Base-by-base conservation (phyloP, 2,329 filamentous ascomycete species). In the Hortaea sp. region DNA sequence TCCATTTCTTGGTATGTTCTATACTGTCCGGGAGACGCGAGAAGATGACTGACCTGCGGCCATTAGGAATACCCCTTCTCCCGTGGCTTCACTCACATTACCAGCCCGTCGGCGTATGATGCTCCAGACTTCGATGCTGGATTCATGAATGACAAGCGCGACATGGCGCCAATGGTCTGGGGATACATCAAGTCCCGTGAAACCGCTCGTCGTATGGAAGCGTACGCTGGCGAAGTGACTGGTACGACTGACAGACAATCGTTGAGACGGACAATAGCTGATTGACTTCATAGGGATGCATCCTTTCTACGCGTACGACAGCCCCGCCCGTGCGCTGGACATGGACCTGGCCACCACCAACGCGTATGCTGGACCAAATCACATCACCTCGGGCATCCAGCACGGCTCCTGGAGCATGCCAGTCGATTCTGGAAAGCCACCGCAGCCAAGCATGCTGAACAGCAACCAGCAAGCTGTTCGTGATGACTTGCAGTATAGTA, bases 111-210 rank as follows among this genome's bases (percentile, higher is more conserved):
- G 56, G 81, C 83, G 11, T 89, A 89, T 59, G 84, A 82, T 40
- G 69, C 72, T 10, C 84, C 84, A 0, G 85, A 88, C 68, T 88
- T 89, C 57, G 85, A 89, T 35, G 58, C 58, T 41, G 58, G 57
- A 29, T 89, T 88, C 71, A 88, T 89, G 84, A 89, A 86, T 57
- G 85, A 89, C 66, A 82, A 86, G 66, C 75, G 85, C 27, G 85
- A 89, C 59, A 88, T 89, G 84, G 84, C 81, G 1, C 84, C 85
- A 6, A 87, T 85, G 81, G 83, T 89, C 5, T 88, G 85, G 32
- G 32, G 32, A 4, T 88, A 88, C 66, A 85, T 88, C 71, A 88
- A 88, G 69, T 85, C 81, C 2, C 81, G 84, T 47, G 84, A 88
- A 73, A 88, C 84, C 3, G 85, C 85, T 1, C 76, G 85, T 3